phyloP scores from a whole-genome alignment of 1,139 yeast species.

The Suhomyces bokatorum region DNA sequence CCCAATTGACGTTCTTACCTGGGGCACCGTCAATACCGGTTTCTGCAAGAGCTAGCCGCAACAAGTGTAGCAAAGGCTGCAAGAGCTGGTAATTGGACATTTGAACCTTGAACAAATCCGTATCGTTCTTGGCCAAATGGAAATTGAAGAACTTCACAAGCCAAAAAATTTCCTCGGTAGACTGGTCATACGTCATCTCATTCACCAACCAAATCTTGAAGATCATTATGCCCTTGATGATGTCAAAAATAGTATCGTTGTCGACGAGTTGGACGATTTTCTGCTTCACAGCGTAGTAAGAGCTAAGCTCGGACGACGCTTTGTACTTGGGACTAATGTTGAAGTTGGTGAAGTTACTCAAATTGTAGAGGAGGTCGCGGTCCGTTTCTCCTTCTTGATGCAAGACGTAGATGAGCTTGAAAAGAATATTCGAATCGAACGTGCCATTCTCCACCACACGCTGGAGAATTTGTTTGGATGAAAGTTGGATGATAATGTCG shows the following conservation, averaged over 20 bases:
- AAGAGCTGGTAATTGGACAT: conserved; percentile 38
- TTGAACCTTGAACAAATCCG: conserved; percentile 31
- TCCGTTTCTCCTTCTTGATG: conserved; percentile 19
- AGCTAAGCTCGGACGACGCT: background rate
- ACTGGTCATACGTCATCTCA: conserved; percentile 23
- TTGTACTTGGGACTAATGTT: conserved; percentile 13
- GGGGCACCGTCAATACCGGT: conserved; percentile 7
- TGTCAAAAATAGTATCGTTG: conserved; percentile 18
- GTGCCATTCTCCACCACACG: conserved; percentile 10
- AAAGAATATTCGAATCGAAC: conserved; percentile 15
- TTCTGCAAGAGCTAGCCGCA: conserved; percentile 27
- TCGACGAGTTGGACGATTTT: conserved; percentile 7
- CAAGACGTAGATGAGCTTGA: conserved; percentile 17
- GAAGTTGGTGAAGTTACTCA: conserved; percentile 18
- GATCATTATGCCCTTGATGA: conserved; percentile 26
- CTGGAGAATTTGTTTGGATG: conserved; percentile 13
- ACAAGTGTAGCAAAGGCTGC: conserved; percentile 37
- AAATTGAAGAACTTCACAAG: conserved; percentile 26
- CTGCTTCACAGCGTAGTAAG: conserved; percentile 6
- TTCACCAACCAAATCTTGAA: conserved; percentile 35
- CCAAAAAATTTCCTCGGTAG: conserved; percentile 26
- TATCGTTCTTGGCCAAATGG: conserved; percentile 23
- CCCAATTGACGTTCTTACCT: background rate
- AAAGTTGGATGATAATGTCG: conserved; percentile 19
- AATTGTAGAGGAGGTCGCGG: conserved; percentile 10